Conservation (phyloP, 2,329 filamentous ascomycete genomes). For the Biscogniauxia sp. region DNA sequence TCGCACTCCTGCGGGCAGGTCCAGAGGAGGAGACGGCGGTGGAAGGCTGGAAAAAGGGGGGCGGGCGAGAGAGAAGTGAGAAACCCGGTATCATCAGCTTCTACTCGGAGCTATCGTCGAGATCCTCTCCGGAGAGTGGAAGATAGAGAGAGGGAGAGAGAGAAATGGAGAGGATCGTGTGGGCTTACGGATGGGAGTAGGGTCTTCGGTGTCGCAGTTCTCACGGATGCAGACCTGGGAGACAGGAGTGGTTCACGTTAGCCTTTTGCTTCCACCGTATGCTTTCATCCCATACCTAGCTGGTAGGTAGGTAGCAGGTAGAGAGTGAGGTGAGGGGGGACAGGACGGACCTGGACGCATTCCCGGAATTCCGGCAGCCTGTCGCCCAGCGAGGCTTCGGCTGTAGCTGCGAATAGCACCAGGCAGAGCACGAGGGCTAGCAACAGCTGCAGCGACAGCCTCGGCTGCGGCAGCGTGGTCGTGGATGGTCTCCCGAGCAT, state of each 20-base stretch:
- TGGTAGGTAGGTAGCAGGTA: too few relatives aligned
- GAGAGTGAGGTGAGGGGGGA: not conserved
- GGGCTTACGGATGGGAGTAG: slow-evolving; percentile 67
- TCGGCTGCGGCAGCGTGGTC: slow-evolving; percentile 5
- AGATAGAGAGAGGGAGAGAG: not conserved
- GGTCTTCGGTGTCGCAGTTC: slow-evolving; percentile 67
- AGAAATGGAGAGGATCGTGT: slow-evolving; percentile 6
- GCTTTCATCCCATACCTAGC: too few relatives aligned
- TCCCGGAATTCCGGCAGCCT: slow-evolving; percentile 80
- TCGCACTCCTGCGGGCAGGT: slow-evolving; percentile 92
- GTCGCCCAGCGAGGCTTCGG: slow-evolving; percentile 76
- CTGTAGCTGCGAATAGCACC: slow-evolving; percentile 37
- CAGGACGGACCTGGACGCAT: slow-evolving; percentile 70
- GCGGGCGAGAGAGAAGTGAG: not conserved
- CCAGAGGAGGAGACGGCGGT: slow-evolving; percentile 87
- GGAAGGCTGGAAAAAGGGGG: slow-evolving; percentile 58
- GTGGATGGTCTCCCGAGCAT: slow-evolving; percentile 22
- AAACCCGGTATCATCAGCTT: not conserved
- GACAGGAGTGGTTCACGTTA: slow-evolving; percentile 7
- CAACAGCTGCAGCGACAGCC: slow-evolving; percentile 23
- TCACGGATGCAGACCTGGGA: slow-evolving; percentile 72
- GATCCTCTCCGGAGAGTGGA: too few relatives aligned
- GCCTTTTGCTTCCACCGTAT: slow-evolving; percentile 3
- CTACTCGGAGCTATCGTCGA: not conserved
- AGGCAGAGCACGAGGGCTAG: slow-evolving; percentile 37